These are phyloP conservation scores for Davidsoniella neocaledoniae DNA, from an alignment of 2,329 filamentous ascomycete species.

Conservation along the genomic window DNA sequence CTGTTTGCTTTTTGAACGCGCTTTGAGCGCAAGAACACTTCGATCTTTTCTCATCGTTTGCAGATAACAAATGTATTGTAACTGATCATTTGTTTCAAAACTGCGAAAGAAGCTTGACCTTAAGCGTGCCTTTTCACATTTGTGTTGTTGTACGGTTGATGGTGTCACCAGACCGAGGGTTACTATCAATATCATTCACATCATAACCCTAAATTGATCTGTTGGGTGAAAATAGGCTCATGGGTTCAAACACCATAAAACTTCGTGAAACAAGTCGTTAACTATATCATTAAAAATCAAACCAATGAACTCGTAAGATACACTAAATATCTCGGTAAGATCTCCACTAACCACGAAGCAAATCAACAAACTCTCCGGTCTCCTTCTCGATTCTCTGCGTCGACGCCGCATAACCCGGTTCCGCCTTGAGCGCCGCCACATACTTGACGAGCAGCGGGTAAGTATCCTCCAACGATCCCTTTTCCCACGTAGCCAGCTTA, in stretches of 20 bases:
- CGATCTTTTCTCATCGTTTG: no score
- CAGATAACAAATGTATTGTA: no score
- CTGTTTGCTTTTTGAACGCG: no score
- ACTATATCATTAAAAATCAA: not conserved
- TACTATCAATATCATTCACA: no score
- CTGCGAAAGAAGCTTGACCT: no score
- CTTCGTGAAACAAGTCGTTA: not conserved
- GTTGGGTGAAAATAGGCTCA: no score
- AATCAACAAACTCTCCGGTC: slow-evolving; percentile 23
- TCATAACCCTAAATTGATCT: not conserved
- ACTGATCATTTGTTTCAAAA: no score
- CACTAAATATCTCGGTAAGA: not conserved
- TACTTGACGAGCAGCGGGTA: slow-evolving; percentile 8
- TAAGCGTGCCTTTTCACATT: no score
- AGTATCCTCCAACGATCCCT: slow-evolving; percentile 9
- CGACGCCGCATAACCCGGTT: slow-evolving; percentile 32
- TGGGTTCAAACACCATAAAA: not conserved
- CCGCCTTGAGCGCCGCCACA: slow-evolving; percentile 11
- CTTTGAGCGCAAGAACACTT: no score
- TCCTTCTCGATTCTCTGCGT: slow-evolving; percentile 32
- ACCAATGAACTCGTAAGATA: not conserved
- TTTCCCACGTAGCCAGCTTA: slow-evolving; percentile 3
- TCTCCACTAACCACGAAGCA: slow-evolving; percentile 2
- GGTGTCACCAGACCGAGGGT: no score
- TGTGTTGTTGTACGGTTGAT: no score